Conservation (phyloP, 2,329 filamentous ascomycete species). For the Metarhizium rileyi region DNA sequence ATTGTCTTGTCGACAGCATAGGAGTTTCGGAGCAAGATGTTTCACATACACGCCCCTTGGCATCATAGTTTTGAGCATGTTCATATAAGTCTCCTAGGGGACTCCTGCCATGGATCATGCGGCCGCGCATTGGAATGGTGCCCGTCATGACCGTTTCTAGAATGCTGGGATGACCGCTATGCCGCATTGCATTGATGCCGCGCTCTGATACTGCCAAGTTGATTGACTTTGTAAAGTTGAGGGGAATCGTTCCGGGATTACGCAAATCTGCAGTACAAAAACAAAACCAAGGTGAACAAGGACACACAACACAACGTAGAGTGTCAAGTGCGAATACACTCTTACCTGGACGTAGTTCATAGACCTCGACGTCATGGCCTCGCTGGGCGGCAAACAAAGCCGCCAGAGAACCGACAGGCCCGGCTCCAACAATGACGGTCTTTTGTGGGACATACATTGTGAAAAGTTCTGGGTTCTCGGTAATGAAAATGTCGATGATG, state of each 20-base stretch:
- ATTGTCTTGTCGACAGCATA: background rate
- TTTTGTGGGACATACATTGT: conserved; percentile 36
- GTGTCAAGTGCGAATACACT: conserved; percentile 9
- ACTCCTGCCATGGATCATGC: conserved; percentile 81
- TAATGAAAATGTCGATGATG: background rate
- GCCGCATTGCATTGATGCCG: conserved; percentile 77
- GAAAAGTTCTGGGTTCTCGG: background rate
- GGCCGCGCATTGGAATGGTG: conserved; percentile 87
- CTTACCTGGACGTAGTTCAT: conserved; percentile 84
- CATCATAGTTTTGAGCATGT: conserved; percentile 83
- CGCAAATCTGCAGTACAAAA: conserved; percentile 76
- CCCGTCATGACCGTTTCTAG: conserved; percentile 64
- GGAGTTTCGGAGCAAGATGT: background rate
- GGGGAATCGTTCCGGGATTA: conserved; percentile 67
- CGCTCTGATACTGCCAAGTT: conserved; percentile 91
- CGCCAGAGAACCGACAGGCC: conserved; percentile 85
- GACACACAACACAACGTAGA: background rate
- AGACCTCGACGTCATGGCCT: conserved; percentile 85
- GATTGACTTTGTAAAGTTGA: conserved; percentile 98
- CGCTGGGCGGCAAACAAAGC: conserved; percentile 85
- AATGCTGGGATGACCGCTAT: conserved; percentile 56
- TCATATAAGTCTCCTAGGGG: conserved; percentile 60
- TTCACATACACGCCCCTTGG: conserved; percentile 64
- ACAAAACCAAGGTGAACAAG: background rate
- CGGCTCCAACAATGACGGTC: conserved; percentile 79